phyloP scores from a whole-genome alignment of 108 stramenopile genomes.

The Pelagomonas calceolata region DNA sequence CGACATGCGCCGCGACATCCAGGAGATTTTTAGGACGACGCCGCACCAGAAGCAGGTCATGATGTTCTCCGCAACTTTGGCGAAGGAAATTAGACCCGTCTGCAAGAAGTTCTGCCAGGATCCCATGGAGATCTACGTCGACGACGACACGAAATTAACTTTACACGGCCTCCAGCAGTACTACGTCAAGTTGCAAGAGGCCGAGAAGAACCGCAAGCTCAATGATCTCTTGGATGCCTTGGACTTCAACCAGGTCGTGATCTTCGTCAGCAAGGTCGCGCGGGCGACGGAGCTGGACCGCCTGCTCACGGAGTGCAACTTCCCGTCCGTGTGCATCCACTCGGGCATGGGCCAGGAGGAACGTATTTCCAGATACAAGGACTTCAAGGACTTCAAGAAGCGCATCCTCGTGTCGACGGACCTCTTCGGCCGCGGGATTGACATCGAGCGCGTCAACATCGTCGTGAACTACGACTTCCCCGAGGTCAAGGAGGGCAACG shows the following conservation, averaged over 20 bases:
- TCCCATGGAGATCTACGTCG: constrained; percentile 96
- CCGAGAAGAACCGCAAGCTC: constrained; percentile 97
- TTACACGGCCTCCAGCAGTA: constrained; percentile 98
- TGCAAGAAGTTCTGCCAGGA: constrained; percentile 99
- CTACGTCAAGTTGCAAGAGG: constrained; percentile 88
- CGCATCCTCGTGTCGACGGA: constrained; percentile 98
- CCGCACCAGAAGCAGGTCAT: constrained; percentile 98
- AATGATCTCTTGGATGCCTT: constrained; percentile 94
- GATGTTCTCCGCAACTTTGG: constrained; percentile 96
- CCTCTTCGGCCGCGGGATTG: constrained; percentile 98
- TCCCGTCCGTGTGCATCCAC: constrained; percentile 97
- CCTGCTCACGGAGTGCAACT: constrained; percentile 96
- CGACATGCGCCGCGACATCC: constrained; percentile 94
- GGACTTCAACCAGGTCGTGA: constrained; percentile 99
- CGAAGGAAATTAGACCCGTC: constrained; percentile 93
- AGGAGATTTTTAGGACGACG: constrained; percentile 97
- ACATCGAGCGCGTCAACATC: constrained; percentile 98
- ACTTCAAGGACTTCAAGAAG: constrained; percentile 94
- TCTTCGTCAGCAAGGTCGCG: constrained; percentile 94
- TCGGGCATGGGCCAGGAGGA: constrained; percentile 90
- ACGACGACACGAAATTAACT: constrained; percentile 98
- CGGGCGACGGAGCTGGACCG: constrained; percentile 81
- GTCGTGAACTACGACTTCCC: constrained; percentile 99
- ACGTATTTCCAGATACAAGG: constrained; percentile 89
- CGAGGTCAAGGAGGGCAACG: constrained; percentile 33